Conservation (phyloP, 257 asterid species). For the Capsicum chinense region DNA sequence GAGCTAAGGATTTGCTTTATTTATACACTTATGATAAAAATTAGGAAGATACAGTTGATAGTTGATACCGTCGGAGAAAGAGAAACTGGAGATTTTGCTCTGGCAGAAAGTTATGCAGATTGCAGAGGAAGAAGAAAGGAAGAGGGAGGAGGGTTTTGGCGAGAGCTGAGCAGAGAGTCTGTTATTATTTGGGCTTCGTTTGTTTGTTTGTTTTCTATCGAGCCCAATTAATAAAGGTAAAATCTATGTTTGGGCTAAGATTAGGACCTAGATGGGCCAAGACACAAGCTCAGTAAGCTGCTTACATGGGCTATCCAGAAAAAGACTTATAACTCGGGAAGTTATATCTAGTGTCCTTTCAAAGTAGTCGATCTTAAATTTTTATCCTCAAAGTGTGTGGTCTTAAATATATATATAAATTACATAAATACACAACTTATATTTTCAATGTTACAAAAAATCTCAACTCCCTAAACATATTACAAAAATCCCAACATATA, state of each 20-base stretch:
- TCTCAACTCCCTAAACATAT: no score
- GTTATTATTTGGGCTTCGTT: not conserved
- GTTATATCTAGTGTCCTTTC: no score
- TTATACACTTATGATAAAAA: no score
- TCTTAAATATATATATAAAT: no score
- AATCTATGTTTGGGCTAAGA: not conserved
- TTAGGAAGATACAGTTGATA: not conserved
- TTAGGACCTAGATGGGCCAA: not conserved
- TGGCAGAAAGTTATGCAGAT: not conserved
- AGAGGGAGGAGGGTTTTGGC: slow-evolving; percentile 7
- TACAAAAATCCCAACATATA: no score
- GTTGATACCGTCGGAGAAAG: not conserved
- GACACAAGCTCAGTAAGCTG: not conserved
- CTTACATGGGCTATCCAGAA: not conserved
- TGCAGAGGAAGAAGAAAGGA: not conserved
- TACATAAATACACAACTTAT: no score
- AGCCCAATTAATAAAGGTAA: not conserved
- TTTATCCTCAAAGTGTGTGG: no score
- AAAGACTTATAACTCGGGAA: not conserved
- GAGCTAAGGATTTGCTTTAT: not conserved
- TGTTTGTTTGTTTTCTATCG: not conserved
- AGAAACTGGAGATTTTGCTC: not conserved
- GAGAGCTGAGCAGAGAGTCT: not conserved
- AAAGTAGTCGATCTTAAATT: no score
- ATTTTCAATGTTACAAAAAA: no score